phyloP scores from a whole-genome alignment of 441 rosid species.

The Erodium texanum region DNA sequence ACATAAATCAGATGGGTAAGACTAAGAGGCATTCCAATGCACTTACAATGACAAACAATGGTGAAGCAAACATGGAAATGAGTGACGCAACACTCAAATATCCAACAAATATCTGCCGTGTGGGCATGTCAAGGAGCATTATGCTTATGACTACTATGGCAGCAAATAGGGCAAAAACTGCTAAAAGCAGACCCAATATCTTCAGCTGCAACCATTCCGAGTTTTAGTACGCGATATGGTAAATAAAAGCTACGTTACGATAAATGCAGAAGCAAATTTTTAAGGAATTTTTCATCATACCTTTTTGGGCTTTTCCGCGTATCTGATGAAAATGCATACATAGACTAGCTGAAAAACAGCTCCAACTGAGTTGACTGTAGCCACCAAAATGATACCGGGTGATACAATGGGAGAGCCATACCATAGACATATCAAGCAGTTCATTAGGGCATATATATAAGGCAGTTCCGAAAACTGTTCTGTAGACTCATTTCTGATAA shows the following conservation, averaged over 20 bases:
- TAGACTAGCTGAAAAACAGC: constrained; percentile 54
- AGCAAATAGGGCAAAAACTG: constrained; percentile 34
- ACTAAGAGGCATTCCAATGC: background rate
- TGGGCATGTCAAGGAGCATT: constrained; percentile 25
- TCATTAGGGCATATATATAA: constrained; percentile 52
- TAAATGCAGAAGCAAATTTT: background rate
- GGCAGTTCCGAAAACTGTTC: constrained; percentile 72
- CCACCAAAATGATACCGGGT: constrained; percentile 32
- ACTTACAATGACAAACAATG: constrained; percentile 53
- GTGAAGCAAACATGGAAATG: constrained; percentile 72
- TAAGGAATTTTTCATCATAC: constrained; percentile 16
- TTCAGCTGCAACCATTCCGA: constrained; percentile 27
- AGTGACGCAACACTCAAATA: constrained; percentile 50
- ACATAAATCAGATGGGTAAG: background rate
- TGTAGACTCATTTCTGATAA: constrained; percentile 51
- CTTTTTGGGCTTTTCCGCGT: constrained; percentile 45
- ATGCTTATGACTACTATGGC: constrained; percentile 41
- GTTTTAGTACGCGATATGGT: background rate
- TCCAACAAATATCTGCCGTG: constrained; percentile 43
- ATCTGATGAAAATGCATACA: constrained; percentile 36
- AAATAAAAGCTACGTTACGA: too few relatives aligned
- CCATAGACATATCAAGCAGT: constrained; percentile 65
- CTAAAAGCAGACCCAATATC: constrained; percentile 42
- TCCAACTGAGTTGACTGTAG: constrained; percentile 58
- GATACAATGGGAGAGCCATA: constrained; percentile 62